Evolutionary conservation across 1,139 yeast genomes (phyloP).

Genomic region (Candida sp.): DNA sequence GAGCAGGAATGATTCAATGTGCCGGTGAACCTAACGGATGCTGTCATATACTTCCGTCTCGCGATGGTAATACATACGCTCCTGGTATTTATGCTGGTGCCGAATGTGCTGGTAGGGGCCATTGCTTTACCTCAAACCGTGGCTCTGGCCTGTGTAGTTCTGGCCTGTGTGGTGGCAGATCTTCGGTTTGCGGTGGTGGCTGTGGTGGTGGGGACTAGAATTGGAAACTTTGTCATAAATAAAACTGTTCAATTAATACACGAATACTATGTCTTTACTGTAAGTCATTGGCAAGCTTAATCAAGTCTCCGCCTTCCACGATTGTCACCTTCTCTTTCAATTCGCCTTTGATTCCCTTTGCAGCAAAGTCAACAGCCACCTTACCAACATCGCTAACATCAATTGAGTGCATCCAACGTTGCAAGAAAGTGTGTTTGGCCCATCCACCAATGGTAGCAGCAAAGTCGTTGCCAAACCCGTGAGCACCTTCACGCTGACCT

Average conservation of each 20-base stretch:
- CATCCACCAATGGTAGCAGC: conserved; percentile 31
- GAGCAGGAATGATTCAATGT: too few species aligned
- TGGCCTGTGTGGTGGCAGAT: too few species aligned
- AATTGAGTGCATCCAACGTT: conserved; percentile 38
- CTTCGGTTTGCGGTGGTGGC: too few species aligned
- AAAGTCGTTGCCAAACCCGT: conserved; percentile 36
- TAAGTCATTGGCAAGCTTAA: conserved; percentile 9
- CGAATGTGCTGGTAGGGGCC: too few species aligned
- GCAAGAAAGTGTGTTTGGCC: conserved; percentile 38
- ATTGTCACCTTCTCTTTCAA: conserved; percentile 16
- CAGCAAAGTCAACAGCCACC: conserved; percentile 41
- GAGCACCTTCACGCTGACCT: conserved; percentile 57
- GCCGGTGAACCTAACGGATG: too few species aligned
- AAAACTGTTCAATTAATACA: background rate
- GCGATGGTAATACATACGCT: too few species aligned
- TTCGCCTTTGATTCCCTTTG: conserved; percentile 13
- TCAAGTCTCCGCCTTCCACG: conserved; percentile 14
- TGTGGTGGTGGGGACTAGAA: too few species aligned
- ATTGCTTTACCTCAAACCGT: too few species aligned
- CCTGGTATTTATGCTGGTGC: too few species aligned
- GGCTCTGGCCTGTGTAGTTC: too few species aligned
- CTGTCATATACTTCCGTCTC: too few species aligned
- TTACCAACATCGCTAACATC: conserved; percentile 54
- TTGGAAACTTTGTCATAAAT: background rate
- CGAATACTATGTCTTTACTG: background rate